Base-by-base conservation (phyloP, 1,284 basidiomycete genomes). In the Leccinum subrobustum region DNA sequence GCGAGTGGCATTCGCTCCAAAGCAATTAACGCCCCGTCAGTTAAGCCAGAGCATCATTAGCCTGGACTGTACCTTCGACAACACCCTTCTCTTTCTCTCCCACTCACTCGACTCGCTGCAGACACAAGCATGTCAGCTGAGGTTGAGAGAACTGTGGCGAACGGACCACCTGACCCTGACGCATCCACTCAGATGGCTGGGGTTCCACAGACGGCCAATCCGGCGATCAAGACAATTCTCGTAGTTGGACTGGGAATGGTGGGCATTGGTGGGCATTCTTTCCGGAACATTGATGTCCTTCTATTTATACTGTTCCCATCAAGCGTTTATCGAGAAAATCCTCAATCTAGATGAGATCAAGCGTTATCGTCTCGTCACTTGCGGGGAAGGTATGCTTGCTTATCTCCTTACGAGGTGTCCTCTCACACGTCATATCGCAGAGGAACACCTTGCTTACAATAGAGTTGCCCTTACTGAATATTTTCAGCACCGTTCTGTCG, bases 391-490 rank as follows among this genome's bases (percentile, higher is more conserved):
- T 67, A 65, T 64, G 39, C 1, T 44, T 44, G 5, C 3, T 44
- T 44, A 44, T 44, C 11, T 20, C 5, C 18, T 44, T 44, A 20
- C 42, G 42, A 44, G 9, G 9, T 44, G 5, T 44, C 5, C 11
- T 18, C 42, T 18, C 42, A 44, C 5, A 44, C 27, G 25, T 33
- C 39, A 29, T 60, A 56, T 56, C 47, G 37, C 42, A 72, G 64
- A 71, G 29, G 56, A 54, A 29, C 68, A 70, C 59, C 57, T 79
- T 52, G 76, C 77, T 1, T 81, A 83, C 72, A 83, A 82, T 64
- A 74, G 84, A 11, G 84, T 86, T 44, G 81, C 83, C 4, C 70
- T 88, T 50, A 88, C 87, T 0, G 84, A 87, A 56, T 88, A 86
- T 73, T 87, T 88, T 65, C 79, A 84, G 63, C 84, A 86, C 68